phyloP scores from a whole-genome alignment of 2,329 filamentous ascomycete genomes.

The Colletotrichum lini region DNA sequence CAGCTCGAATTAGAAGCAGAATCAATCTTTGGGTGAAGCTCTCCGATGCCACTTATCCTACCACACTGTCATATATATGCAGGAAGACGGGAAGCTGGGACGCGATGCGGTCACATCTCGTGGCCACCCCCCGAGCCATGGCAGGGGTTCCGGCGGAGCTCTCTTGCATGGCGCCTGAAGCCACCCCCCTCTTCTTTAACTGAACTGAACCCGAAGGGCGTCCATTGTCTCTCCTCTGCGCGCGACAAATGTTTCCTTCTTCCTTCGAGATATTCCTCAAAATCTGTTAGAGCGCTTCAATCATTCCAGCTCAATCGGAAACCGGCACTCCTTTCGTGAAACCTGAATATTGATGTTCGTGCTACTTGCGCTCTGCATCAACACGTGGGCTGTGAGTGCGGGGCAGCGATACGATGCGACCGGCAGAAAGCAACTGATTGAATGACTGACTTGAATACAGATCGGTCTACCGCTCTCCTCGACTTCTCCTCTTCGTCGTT shows the following conservation, averaged over 20 bases:
- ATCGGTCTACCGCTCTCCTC: not conserved
- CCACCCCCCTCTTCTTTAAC: conserved; percentile 32
- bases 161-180: conserved; percentile 33
- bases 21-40: conserved; percentile 8
- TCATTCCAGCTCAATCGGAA: not conserved
- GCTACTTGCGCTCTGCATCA: conserved; percentile 6
- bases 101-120: conserved; percentile 34
- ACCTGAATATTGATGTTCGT: not conserved
- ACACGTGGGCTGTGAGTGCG: conserved; percentile 32
- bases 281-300: not conserved
- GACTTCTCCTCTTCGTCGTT: conserved; percentile 2
- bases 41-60: conserved; percentile 3
- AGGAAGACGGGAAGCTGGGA: conserved; percentile 38
- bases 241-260: conserved; percentile 7
- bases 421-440: not conserved
- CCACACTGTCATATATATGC: conserved; percentile 15
- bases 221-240: conserved; percentile 6
- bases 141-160: conserved; percentile 38
- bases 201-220: conserved; percentile 29
- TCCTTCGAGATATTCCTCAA: not conserved
- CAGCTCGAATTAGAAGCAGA: conserved; percentile 31
- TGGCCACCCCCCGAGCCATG: conserved; percentile 21
- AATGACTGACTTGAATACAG: conserved; percentile 29
- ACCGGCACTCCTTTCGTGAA: conserved; percentile 3
- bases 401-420: conserved; percentile 30